Evolutionary conservation across 2,329 filamentous ascomycete species (phyloP), one percentile per base, ranked within the genome.

Genomic region (Sporothrix dimorphospora): DNA sequence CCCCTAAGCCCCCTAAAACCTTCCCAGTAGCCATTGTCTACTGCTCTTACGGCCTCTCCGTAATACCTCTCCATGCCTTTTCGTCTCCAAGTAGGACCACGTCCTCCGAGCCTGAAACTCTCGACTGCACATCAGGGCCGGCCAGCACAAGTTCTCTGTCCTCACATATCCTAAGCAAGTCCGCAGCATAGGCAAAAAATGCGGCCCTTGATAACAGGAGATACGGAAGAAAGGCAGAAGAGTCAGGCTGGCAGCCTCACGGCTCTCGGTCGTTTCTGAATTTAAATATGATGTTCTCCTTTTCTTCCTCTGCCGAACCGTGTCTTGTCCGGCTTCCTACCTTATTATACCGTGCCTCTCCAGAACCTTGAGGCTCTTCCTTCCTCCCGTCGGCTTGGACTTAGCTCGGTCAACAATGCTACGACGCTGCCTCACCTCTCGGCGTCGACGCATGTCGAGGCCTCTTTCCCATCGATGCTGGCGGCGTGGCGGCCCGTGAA

Each of bases 221-320:
- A 5, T 16, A 49, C 45, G 42, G 42, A 49, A 47, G 1, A 7
- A 21, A 42, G 11, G 21, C 51, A 57, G 11, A 34, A 14, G 19
- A 14, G 30, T 4, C 30, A 30, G 12, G 12, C n/a, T 8, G 11
- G 6, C 67, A 53, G 30, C 34, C 9, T 57, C 49, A 42, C 47
- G 66, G 66, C 66, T 69, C 66, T 42, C 19, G 49, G 66, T 53
- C 66, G 66, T 69, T 69, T 55, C 66, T 55, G 12, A 42, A 27
- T 42, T 38, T 21, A 4, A 21, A 40, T 8, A 40, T 55, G 19
- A 40, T 24, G 8, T 19, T 42, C 30, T n/a, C 34, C 30, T 45
- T 14, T 21, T 40, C 16, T 40, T 27, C n/a, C 6, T 53, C 16
- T 70, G 21, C 38, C 53, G 7, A 59, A 7, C 38, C 16, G 53